Evolutionary conservation across 495 filamentous ascomycete genomes (phyloP), one percentile per base, ranked within the genome.

Genomic region (Aspergillus campestris): DNA sequence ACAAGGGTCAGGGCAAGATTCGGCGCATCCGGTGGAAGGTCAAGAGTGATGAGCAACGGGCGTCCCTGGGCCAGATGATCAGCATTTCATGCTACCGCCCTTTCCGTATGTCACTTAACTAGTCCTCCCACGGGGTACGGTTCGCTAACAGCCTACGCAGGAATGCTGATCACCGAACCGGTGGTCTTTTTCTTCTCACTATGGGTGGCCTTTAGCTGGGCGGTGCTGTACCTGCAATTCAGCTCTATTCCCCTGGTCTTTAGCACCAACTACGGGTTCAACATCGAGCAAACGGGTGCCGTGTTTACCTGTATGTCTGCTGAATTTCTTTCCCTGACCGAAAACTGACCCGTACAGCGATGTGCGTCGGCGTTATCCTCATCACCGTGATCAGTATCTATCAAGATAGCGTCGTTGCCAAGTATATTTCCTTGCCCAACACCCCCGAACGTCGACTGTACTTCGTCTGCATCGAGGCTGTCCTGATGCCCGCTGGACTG

Each of bases 101-200:
- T 5, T 94, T 96, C 64, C 78, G 70, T 77, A 55, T 52, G 68
- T 64, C 8, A 8, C 34, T 33, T n/a, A 4, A 12, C 38, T 3
- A 32, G 28, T 18, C 28, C 5, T 14, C 0, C 43, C 1, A 27
- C 13, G 14, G 5, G 1, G 18, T 24, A 24, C 4, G 18, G 18
- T 31, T 44, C n/a, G 45, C n/a, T 40, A 35, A 40, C 51, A 40
- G 37, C 48, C 7, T 28, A 15, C 1, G 2, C 31, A 74, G 69
- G 87, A 47, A 73, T 97, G 29, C 82, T 97, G 15, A 67, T 87
- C 54, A 95, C 89, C 8, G 91, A 96, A 53, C 87, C 90, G 0
- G 87, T 95, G 9, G 89, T 96, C 13, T 95, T 95, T 68, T 94
- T 84, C 70, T 97, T 95, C 64, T 90, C 85, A 15, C 69, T 94